Percentiles rank a stretch among this genome's conserved stretches.
Conservation (phyloP, 2,329 filamentous ascomycete species). For the Alternaria hordeiaustralica region DNA sequence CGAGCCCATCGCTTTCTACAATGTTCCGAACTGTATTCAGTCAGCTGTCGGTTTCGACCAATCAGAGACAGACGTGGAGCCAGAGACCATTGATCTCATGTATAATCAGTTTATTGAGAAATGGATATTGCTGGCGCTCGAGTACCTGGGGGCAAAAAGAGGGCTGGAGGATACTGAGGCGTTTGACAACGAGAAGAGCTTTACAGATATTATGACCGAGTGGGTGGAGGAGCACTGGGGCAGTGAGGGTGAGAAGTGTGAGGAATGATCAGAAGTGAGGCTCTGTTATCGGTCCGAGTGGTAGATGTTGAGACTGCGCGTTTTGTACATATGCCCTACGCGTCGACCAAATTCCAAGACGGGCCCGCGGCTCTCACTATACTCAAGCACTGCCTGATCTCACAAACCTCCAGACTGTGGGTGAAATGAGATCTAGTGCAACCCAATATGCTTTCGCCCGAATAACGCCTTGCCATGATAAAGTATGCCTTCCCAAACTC, state of each 20-base stretch:
- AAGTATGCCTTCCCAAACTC: conserved; percentile 25
- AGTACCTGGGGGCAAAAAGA: conserved; percentile 62
- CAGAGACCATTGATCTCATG: conserved; percentile 81
- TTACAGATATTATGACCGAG: conserved; percentile 64
- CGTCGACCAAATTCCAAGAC: neutral
- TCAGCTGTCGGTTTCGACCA: conserved; percentile 64
- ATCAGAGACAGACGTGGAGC: conserved; percentile 52
- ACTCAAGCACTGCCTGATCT: neutral
- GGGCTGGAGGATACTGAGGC: conserved; percentile 57
- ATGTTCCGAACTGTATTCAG: conserved; percentile 84
- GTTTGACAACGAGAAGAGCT: conserved; percentile 60
- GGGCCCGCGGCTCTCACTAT: neutral
- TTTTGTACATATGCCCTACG: neutral
- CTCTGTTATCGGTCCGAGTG: neutral
- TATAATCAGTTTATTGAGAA: conserved; percentile 91
- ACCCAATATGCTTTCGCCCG: conserved; percentile 7
- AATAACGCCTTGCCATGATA: conserved; percentile 26
- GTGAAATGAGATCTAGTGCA: neutral
- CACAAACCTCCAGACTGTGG: neutral
- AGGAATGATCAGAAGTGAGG: neutral
- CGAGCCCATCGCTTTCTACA: conserved; percentile 73
- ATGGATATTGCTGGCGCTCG: conserved; percentile 78
- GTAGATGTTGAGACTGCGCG: neutral
- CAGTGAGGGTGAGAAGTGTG: conserved; percentile 20
- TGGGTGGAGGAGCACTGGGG: conserved; percentile 66